Base-by-base conservation (phyloP, 2,329 filamentous ascomycete species). In the Uncinocarpus reesii region DNA sequence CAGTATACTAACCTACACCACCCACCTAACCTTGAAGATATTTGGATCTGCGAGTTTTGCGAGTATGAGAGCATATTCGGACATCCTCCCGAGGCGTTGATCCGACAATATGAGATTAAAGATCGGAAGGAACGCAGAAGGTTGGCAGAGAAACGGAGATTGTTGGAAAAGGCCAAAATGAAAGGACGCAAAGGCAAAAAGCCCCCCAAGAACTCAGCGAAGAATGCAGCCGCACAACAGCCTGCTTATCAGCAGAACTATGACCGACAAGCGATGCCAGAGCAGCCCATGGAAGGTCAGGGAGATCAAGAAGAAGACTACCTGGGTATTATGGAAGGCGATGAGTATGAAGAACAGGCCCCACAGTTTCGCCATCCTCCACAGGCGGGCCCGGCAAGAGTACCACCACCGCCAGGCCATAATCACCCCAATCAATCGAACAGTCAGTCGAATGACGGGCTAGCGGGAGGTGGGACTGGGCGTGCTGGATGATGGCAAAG, bases 11-110 rank as follows among this genome's bases (percentile, higher is more conserved):
- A 92, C 63, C 79, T 79, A 53, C 80, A 84, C 58, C 81, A 85
- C 58, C 83, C 85, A 1, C 84, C 84, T 0, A 71, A 68, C 15
- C 63, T 71, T 1, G 83, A 86, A 55, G 86, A 95, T 52, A 77
- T 88, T 43, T 96, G 89, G 86, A 88, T 96, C 40, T 98, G 92
- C 68, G 86, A 95, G 60, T 96, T 96, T 63, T 98, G 92, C 71
- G 92, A 98, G 65, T 98, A 95, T 62, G 90, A 96, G 67, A 80
- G 80, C 45, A 95, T 98, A 42, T 96, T 95, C 63, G 90, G 90
- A n/a, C 76, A 76, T 45, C 85, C 85, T 2, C 92, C 92, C 0
- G 77, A 79, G 57, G 87, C 87, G 42, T 70, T 98, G 47, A 93
- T 96, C 54, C 79, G 86, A 34, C 81, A 88, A 53, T 98, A 96